These are phyloP conservation scores for Lactarius trivialis DNA, from an alignment of 768 basidiomycete genomes.

Conservation along the genomic window DNA sequence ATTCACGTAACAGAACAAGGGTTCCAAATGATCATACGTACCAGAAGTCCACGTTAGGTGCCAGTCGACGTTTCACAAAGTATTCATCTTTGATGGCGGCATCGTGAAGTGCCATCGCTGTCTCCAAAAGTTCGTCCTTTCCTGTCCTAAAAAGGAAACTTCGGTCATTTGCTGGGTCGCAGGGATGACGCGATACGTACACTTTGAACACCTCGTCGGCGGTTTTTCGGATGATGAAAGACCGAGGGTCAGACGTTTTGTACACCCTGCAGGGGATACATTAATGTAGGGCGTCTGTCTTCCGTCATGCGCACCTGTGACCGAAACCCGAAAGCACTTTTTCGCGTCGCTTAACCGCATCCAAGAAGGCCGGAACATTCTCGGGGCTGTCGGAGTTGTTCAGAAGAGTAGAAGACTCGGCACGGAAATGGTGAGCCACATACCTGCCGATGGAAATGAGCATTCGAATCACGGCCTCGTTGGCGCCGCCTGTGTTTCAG, in stretches of 20 bases:
- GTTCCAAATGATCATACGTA: conserved; percentile 32
- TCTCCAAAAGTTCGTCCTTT: conserved; percentile 75
- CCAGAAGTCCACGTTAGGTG: conserved; percentile 93
- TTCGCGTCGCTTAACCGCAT: conserved; percentile 81
- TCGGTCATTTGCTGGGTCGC: background rate
- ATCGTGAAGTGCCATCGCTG: conserved; percentile 84
- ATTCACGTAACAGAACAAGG: background rate
- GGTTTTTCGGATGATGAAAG: conserved; percentile 83
- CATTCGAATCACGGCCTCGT: conserved; percentile 94
- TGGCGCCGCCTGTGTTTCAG: conserved; percentile 60
- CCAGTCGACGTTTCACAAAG: conserved; percentile 72
- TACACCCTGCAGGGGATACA: conserved; percentile 44
- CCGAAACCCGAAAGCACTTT: conserved; percentile 89
- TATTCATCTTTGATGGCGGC: conserved; percentile 89
- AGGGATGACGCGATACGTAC: conserved; percentile 37
- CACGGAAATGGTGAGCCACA: conserved; percentile 24
- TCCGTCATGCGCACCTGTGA: conserved; percentile 51
- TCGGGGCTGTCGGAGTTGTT: conserved; percentile 46
- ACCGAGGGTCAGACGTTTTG: conserved; percentile 84
- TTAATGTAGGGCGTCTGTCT: background rate
- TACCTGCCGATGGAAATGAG: conserved; percentile 79
- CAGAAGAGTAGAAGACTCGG: background rate
- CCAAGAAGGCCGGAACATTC: conserved; percentile 80
- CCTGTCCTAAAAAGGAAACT: conserved; percentile 53
- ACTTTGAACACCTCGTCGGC: conserved; percentile 90